Evolutionary conservation across 2,329 filamentous ascomycete genomes (phyloP), one percentile per base, ranked within the genome.

Genomic region (Clarireedia paspali): DNA sequence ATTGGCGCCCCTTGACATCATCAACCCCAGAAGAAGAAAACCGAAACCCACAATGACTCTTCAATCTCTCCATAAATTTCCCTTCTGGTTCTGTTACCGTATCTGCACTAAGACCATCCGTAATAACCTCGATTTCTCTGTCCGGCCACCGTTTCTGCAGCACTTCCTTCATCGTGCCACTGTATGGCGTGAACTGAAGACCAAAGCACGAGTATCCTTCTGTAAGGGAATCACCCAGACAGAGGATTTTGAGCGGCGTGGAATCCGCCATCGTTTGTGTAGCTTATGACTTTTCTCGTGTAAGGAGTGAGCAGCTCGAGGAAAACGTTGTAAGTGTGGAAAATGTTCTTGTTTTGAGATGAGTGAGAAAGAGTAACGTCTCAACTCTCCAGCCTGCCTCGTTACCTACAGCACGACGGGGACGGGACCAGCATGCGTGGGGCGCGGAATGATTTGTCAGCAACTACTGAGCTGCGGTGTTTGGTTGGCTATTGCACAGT

Each of bases 131-230:
- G 45, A 64, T 53, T 5, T 57, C 38, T 20, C 57, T 23, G 68
- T 61, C 24, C 62, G 62, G 72, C 46, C 81, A 76, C 2, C 73
- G 73, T 24, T 71, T 71, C 14, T 70, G 65, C 39, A 84, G 71
- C 48, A 71, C 72, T 53, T 74, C 66, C 55, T 71, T 64, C n/a
- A 87, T 70, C 56, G 71, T 72, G 15, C 66, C 63, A 5, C 74
- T 73, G 70, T 87, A 87, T 0, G 83, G 82, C 39, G 78, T 73
- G 42, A 71, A 72, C 2, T 64, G 30, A 6, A 68, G 54, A n/a
- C 80, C 81, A 50, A 62, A 70, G 55, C 60, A 54, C 27, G 73
- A 72, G 67, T 74, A 85, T 47, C 84, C 84, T 23, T 74, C 74
- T 7, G 83, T 85, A 27, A 87, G 75, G 27, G 53, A 58, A 45